Conservation (phyloP, 768 basidiomycete genomes). For the Suillus sp. region DNA sequence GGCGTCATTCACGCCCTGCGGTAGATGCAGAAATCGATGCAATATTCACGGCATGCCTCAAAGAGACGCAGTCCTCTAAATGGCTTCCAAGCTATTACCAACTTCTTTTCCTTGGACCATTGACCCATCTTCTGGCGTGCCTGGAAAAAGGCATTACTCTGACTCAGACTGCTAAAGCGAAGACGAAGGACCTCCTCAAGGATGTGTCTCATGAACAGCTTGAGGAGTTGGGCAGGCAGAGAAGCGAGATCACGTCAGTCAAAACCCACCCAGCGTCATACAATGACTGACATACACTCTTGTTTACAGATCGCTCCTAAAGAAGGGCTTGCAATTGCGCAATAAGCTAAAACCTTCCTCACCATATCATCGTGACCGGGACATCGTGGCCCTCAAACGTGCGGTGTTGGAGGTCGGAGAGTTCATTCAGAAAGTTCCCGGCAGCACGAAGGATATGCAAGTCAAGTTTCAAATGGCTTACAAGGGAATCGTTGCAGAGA, state of each 20-base stretch:
- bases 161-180: constrained; percentile 31
- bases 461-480: constrained; percentile 32
- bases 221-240: constrained; percentile 34
- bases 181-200: constrained; percentile 29
- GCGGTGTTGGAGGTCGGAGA: constrained; percentile 29
- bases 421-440: constrained; percentile 32
- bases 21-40: constrained; percentile 21
- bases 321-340: constrained; percentile 29
- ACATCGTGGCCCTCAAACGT: constrained; percentile 29
- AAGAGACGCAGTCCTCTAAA: constrained; percentile 25
- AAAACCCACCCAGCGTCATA: not conserved
- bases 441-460: constrained; percentile 20
- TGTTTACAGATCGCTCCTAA: constrained; percentile 29
- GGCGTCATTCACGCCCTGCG: not conserved
- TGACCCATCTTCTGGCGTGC: constrained; percentile 45
- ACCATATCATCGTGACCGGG: constrained; percentile 27
- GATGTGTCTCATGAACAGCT: constrained; percentile 35
- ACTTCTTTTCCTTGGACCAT: constrained; percentile 37
- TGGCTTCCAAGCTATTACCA: constrained; percentile 39
- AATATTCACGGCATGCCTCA: constrained; percentile 33
- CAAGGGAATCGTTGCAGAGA: constrained; percentile 35
- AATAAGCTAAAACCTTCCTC: constrained; percentile 35
- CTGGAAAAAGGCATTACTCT: constrained; percentile 35
- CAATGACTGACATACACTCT: not conserved
- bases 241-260: constrained; percentile 38